Conservation (phyloP, 2,329 filamentous ascomycete species). For the Phialophora verrucosa region DNA sequence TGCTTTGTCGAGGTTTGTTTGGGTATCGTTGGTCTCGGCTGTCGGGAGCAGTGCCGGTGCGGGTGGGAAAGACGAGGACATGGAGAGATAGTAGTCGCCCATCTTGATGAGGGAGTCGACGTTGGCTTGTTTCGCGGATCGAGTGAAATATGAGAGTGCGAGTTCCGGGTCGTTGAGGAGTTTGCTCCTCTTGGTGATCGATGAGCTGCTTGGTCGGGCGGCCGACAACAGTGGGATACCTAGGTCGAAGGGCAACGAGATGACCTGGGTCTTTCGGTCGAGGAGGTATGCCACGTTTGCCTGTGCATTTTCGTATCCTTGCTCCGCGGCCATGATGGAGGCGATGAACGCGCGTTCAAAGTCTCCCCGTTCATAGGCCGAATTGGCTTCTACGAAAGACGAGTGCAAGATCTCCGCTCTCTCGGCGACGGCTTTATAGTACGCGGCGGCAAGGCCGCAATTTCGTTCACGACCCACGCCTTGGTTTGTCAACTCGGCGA, state of each 20-base stretch:
- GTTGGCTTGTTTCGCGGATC: slow-evolving; percentile 90
- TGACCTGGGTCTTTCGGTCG: slow-evolving; percentile 70
- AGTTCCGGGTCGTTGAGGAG: slow-evolving; percentile 64
- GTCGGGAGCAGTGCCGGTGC: background rate
- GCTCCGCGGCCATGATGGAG: slow-evolving; percentile 87
- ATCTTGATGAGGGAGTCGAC: slow-evolving; percentile 96
- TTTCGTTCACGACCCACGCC: slow-evolving; percentile 80
- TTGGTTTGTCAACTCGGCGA: slow-evolving; percentile 83
- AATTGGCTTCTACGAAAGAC: slow-evolving; percentile 81
- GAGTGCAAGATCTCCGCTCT: slow-evolving; percentile 75
- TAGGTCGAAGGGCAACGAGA: slow-evolving; percentile 56
- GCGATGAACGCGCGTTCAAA: slow-evolving; percentile 78
- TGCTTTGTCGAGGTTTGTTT: slow-evolving; percentile 78
- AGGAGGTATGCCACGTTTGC: slow-evolving; percentile 88
- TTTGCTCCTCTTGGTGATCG: slow-evolving; percentile 46
- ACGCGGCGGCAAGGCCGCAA: slow-evolving; percentile 76
- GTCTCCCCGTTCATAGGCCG: slow-evolving; percentile 79
- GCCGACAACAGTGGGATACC: slow-evolving; percentile 59
- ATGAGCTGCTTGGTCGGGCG: slow-evolving; percentile 46
- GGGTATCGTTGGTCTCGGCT: slow-evolving; percentile 19
- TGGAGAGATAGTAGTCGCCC: slow-evolving; percentile 90
- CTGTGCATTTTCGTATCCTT: slow-evolving; percentile 87
- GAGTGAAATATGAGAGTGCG: slow-evolving; percentile 91
- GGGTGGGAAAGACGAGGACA: slow-evolving; percentile 11
- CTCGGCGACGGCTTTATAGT: slow-evolving; percentile 82